These are phyloP conservation scores for Populus tomentosa DNA, from an alignment of 441 rosid genomes.

Conservation along the genomic window DNA sequence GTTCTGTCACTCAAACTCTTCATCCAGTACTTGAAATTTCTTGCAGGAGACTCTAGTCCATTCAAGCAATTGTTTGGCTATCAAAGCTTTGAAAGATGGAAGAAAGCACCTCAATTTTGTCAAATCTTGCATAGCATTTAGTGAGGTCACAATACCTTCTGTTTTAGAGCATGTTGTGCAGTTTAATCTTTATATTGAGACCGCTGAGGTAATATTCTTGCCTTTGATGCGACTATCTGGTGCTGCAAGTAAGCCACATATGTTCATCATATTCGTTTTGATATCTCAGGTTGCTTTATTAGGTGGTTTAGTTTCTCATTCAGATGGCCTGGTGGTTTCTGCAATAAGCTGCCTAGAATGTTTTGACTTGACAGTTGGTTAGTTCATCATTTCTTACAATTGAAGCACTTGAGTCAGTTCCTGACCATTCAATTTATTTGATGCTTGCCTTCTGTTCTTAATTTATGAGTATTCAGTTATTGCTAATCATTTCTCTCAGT, in stretches of 20 bases:
- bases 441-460: neutral
- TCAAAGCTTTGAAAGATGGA: slow-evolving; percentile 56
- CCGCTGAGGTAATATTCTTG: slow-evolving; percentile 67
- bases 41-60: slow-evolving; percentile 82
- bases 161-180: slow-evolving; percentile 48
- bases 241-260: slow-evolving; percentile 8
- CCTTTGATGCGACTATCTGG: slow-evolving; percentile 13
- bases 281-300: slow-evolving; percentile 65
- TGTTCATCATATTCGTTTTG: slow-evolving; percentile 18
- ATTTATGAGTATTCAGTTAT: neutral
- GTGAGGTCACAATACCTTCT: slow-evolving; percentile 83
- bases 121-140: slow-evolving; percentile 82
- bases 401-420: neutral
- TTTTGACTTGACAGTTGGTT: slow-evolving; percentile 46
- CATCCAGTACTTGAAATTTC: slow-evolving; percentile 14
- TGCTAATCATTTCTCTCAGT: too few relatives aligned
- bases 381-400: slow-evolving; percentile 22
- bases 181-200: slow-evolving; percentile 76
- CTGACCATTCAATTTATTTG: neutral
- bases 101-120: slow-evolving; percentile 43
- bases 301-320: slow-evolving; percentile 74
- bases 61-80: slow-evolving; percentile 70
- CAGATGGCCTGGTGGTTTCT: slow-evolving; percentile 63
- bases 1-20: neutral
- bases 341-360: slow-evolving; percentile 55